Evolutionary conservation across 129 eudicot species (phyloP).

Genomic region (Glebionis coronaria): DNA sequence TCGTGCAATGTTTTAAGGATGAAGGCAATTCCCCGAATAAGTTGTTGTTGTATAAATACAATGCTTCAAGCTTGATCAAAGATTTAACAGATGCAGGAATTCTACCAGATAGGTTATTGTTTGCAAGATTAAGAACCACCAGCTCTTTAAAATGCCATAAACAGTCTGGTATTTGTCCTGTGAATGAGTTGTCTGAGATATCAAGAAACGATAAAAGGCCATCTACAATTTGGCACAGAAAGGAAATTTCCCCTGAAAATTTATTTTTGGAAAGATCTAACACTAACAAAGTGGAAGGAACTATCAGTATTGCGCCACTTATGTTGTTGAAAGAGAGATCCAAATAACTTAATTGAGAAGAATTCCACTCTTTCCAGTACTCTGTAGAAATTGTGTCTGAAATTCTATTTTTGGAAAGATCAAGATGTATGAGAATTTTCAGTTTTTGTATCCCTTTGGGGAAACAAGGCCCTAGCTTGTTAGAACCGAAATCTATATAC

Average conservation of each 20-base stretch:
- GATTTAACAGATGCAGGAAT: slow-evolving; percentile 17
- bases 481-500: background rate
- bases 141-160: slow-evolving; percentile 1
- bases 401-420: background rate
- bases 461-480: background rate
- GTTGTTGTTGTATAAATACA: slow-evolving; percentile 28
- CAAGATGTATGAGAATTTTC: background rate
- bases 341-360: background rate
- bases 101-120: slow-evolving; percentile 27
- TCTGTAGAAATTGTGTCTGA: background rate
- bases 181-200: slow-evolving; percentile 29
- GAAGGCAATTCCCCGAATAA: slow-evolving; percentile 35
- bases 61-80: background rate
- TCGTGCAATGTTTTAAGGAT: slow-evolving; percentile 22
- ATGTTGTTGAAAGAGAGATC: slow-evolving; percentile 3
- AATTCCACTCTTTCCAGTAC: background rate
- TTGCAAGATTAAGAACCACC: slow-evolving; percentile 22
- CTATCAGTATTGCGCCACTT: background rate
- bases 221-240: background rate
- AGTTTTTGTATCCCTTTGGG: background rate
- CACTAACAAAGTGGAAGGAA: background rate
- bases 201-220: slow-evolving; percentile 3
- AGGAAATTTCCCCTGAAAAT: slow-evolving; percentile 14
- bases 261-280: slow-evolving; percentile 28
- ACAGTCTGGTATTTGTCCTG: slow-evolving; percentile 28